Evolutionary conservation across 2,329 filamentous ascomycete species (phyloP), one percentile per base, ranked within the genome.

Genomic region (Pseudogymnoascus sp.): DNA sequence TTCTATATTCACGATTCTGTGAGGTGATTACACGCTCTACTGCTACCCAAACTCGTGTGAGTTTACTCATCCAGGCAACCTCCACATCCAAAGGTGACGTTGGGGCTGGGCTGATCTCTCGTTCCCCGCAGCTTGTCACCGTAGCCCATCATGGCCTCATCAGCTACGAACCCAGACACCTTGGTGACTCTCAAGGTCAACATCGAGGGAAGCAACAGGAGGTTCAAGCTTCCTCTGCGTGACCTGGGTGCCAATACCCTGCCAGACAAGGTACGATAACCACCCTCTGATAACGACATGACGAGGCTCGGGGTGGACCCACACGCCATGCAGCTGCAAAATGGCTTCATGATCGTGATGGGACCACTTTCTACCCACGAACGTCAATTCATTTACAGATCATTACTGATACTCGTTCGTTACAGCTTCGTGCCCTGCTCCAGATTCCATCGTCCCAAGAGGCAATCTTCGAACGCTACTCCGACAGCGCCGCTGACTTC

Each of bases 201-300:
- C 72, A 86, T 89, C 72, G 86, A 92, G 73, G 90, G 90, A 65
- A 80, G 78, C 71, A 89, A 87, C 71, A 87, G 89, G 72, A 89
- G 92, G 71, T 90, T 96, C 80, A 97, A 96, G 83, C 83, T 97
- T 68, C 89, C 91, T 63, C 83, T 97, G 73, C 87, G 87, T 74
- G 93, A 97, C 69, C 87, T 97, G 64, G 86, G 85, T 67, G 85
- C 89, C 60, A 80, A 79, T 67, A 82, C 86, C 57, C 84, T 99
- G 40, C 91, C 93, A 70, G 81, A 86, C 71, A 96, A 93, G 85
- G 95, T 97, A 84, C 74, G 89, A 33, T 57, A 53, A 15, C 7
- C 8, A 10, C 26, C 28, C 15, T 57, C 9, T 10, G 50, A 57
- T 57, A 57, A 57, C 50, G n/a, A 17, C 31, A n/a, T 17, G 47